Conservation (phyloP, 495 filamentous ascomycete species). For the Lophium mytilinum region DNA sequence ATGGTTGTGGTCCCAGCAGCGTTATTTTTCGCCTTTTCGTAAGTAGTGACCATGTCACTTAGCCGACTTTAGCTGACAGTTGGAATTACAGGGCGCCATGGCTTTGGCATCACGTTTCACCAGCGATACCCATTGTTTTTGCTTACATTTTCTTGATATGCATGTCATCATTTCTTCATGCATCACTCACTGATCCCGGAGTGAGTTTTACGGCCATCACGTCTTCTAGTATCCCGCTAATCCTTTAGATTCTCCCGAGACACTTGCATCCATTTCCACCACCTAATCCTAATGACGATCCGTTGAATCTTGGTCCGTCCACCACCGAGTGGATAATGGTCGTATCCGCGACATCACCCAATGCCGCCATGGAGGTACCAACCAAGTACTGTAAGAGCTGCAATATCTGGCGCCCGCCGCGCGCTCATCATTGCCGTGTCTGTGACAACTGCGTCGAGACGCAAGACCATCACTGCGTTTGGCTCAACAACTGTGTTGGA, state of each 20-base stretch:
- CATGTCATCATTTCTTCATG: constrained; percentile 88
- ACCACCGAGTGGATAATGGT: constrained; percentile 88
- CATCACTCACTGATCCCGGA: constrained; percentile 82
- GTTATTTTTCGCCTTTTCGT: constrained; percentile 81
- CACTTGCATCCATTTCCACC: constrained; percentile 65
- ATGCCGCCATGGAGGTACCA: constrained; percentile 89
- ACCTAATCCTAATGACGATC: constrained; percentile 58
- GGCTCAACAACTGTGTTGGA: constrained; percentile 98
- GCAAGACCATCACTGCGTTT: constrained; percentile 96
- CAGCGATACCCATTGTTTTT: constrained; percentile 84
- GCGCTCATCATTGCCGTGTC: constrained; percentile 90
- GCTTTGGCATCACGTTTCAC: constrained; percentile 84
- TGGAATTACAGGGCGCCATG: constrained; percentile 56
- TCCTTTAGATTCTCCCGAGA: constrained; percentile 65
- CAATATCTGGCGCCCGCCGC: constrained; percentile 90
- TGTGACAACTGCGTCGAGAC: constrained; percentile 98
- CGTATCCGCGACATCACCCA: constrained; percentile 60
- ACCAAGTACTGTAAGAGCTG: constrained; percentile 97
- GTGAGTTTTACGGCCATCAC: constrained; percentile 47
- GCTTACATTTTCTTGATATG: constrained; percentile 84
- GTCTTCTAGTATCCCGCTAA: neutral
- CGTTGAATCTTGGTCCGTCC: constrained; percentile 68
- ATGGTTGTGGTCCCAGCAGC: constrained; percentile 65
- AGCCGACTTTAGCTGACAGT: constrained; percentile 6
- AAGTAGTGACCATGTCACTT: constrained; percentile 29